Evolutionary conservation across 768 basidiomycete species (phyloP).

Genomic region (Pholiota molesta): DNA sequence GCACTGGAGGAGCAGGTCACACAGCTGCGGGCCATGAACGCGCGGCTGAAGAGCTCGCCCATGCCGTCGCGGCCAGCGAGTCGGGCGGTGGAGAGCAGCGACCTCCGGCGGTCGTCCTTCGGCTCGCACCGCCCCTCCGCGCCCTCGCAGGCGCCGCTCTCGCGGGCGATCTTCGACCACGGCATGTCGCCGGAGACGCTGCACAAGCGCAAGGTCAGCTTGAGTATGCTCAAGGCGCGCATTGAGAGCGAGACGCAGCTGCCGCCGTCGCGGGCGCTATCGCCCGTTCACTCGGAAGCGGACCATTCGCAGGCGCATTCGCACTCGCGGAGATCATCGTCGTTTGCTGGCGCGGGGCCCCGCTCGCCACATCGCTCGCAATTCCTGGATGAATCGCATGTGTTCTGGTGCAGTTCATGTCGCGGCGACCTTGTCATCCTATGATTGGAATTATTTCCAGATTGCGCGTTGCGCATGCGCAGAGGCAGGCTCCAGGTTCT

Average conservation of each 20-base stretch:
- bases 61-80: slow-evolving; percentile 50
- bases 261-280: slow-evolving; percentile 56
- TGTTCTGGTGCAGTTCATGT: slow-evolving; percentile 90
- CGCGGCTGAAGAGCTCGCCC: slow-evolving; percentile 51
- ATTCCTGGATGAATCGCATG: slow-evolving; percentile 85
- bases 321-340: slow-evolving; percentile 21
- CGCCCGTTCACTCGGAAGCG: slow-evolving; percentile 50
- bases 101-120: slow-evolving; percentile 25
- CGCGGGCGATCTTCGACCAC: slow-evolving; percentile 68
- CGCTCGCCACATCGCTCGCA: slow-evolving; percentile 54
- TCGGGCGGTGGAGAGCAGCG: slow-evolving; percentile 32
- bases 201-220: slow-evolving; percentile 81
- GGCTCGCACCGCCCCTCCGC: slow-evolving; percentile 40
- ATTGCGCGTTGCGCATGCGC: neutral
- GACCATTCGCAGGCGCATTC: slow-evolving; percentile 26
- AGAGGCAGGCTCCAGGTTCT: neutral
- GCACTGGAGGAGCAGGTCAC: slow-evolving; percentile 69
- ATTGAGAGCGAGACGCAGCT: slow-evolving; percentile 78
- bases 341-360: slow-evolving; percentile 20
- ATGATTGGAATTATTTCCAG: slow-evolving; percentile 29
- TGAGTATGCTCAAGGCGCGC: slow-evolving; percentile 89
- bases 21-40: slow-evolving; percentile 40
- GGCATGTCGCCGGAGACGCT: slow-evolving; percentile 73
- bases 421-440: slow-evolving; percentile 81
- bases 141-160: slow-evolving; percentile 39